A percentile compares a stretch with the other conserved stretches of the same genome.
phyloP scores from a whole-genome alignment of 2,329 filamentous ascomycete genomes.

The Trichoderma sp. region DNA sequence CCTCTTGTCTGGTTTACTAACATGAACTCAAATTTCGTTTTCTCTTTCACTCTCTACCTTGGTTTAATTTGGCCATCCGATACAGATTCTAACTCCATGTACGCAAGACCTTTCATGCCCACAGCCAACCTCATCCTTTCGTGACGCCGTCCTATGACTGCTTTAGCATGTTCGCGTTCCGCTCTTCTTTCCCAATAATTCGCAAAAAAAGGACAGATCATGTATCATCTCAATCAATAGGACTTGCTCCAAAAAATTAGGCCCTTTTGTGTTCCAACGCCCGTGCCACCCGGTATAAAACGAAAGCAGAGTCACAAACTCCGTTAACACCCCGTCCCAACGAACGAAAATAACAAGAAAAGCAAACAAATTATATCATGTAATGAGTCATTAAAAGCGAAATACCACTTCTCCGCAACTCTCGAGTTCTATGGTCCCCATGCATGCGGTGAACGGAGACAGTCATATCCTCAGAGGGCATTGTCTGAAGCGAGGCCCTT shows the following conservation, averaged over 20 bases:
- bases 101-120: conserved; percentile 11
- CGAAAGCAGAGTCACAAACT: conserved; percentile 17
- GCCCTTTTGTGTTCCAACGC: conserved; percentile 19
- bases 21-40: background rate
- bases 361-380: background rate
- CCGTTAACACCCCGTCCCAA: background rate
- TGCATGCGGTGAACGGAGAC: background rate
- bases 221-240: conserved; percentile 15
- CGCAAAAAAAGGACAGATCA: conserved; percentile 16
- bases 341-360: background rate
- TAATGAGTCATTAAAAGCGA: background rate
- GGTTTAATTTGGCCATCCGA: conserved; percentile 6
- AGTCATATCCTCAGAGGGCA: background rate
- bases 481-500: background rate
- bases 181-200: conserved; percentile 9
- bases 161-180: background rate
- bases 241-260: conserved; percentile 5
- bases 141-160: conserved; percentile 8
- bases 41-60: conserved; percentile 11
- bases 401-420: background rate
- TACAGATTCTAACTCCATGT: conserved; percentile 16
- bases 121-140: conserved; percentile 12
- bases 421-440: background rate
- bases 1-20: background rate
- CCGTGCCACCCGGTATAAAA: background rate